Base-by-base conservation (phyloP, 148 eudicot genomes). In the Rhododendron simsii region DNA sequence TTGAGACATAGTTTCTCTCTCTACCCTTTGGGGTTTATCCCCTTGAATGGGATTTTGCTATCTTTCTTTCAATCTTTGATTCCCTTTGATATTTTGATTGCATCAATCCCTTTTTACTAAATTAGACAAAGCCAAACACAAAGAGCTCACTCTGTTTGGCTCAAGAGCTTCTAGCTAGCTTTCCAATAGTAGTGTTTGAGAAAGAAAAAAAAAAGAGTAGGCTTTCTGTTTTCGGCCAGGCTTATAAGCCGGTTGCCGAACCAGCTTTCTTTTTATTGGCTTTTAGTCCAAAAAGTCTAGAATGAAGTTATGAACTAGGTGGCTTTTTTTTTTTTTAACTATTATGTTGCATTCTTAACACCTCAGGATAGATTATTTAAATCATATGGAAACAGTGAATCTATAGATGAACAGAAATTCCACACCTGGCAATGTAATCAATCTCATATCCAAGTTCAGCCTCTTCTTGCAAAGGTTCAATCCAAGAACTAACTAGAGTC, bases 401-500 rank as follows among this genome's bases (percentile, higher is more conserved):
- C 14, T 71, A 30, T 71, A 14, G 14, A 30, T 82, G 26, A 80
- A 82, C 73, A 79, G 55, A 83, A 51, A 81, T 82, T 30, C 18
- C 71, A 47, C 63, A 95, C 99, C 99, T 97, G 88, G 95, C 95
- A 53, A 95, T 89, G 86, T 97, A 97, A 89, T 97, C 99, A 87
- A 97, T 90, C 87, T 95, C 98, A 80, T 92, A 93, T 88, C 99
- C 99, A 84, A 95, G 94, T 85, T 97, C 99, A 88, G 99, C 99
- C 91, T 97, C 99, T 86, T 95, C 98, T 84, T 95, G 98, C 91
- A 97, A 89, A 87, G 99, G 99, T 89, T 97, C 99, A 90, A 97
- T 95, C 99, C 99, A 97, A 73, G 99, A 97, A 90, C 99, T 95
- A 85, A 97, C 96, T 86, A 97, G 80, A 37, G 98, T 92, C 84